A percentile compares a stretch with the other conserved stretches of the same genome.
Conservation (phyloP, 495 filamentous ascomycete genomes). For the Neurospora sp. region DNA sequence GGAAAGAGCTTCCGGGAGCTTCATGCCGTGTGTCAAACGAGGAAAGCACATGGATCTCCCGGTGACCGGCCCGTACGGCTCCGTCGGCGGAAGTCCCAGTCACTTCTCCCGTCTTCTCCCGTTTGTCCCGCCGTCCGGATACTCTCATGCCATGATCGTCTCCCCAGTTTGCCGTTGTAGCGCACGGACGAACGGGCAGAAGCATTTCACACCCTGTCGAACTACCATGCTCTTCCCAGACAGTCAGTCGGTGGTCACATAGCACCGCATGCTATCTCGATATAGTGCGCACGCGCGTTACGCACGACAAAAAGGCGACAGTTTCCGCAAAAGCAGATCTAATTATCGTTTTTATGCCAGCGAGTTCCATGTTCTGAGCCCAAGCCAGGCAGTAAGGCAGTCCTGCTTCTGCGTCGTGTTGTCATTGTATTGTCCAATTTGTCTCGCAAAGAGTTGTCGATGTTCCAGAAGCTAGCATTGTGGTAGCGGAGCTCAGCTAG, state of each 20-base stretch:
- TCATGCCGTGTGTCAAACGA: background rate
- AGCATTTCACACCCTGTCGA: background rate
- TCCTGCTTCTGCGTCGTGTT: background rate
- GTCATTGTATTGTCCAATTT: background rate
- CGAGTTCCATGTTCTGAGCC: background rate
- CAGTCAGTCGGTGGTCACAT: background rate
- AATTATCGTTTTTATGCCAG: background rate
- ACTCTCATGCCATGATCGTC: background rate
- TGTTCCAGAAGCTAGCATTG: background rate
- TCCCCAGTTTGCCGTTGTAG: background rate
- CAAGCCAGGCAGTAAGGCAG: background rate
- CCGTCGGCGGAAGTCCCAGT: background rate
- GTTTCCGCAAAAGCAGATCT: background rate
- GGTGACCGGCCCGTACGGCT: background rate
- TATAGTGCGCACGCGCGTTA: background rate
- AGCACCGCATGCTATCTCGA: background rate
- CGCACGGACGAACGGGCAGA: background rate
- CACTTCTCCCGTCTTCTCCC: background rate
- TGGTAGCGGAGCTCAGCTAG: background rate
- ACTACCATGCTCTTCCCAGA: background rate
- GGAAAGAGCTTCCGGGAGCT: background rate
- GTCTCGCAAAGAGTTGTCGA: background rate
- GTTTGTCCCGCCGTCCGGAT: background rate
- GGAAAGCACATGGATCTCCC: background rate
- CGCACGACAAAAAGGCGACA: background rate